A percentile compares a stretch with the other conserved stretches of the same genome.
Conservation (phyloP, 306 rosid species). For the Rubus parviflorus region DNA sequence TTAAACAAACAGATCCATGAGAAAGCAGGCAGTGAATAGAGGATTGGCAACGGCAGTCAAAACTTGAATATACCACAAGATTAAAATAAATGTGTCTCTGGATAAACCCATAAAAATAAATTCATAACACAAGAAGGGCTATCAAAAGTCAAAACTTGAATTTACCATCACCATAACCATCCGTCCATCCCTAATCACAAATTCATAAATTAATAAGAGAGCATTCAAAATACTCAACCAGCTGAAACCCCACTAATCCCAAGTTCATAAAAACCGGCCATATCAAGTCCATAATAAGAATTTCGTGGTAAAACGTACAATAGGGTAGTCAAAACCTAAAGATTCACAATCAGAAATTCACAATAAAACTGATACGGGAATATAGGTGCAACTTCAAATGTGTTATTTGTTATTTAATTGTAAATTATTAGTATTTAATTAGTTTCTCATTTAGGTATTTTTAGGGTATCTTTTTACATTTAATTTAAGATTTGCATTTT, state of each 20-base stretch:
- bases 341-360: too few species aligned
- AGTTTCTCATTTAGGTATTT: too few species aligned
- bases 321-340: too few species aligned
- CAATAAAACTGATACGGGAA: too few species aligned
- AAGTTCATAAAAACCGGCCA: neutral
- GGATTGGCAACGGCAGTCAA: neutral
- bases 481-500: too few species aligned
- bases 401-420: too few species aligned
- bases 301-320: neutral
- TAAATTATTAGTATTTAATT: too few species aligned
- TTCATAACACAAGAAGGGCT: neutral
- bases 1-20: constrained; percentile 1
- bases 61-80: too few species aligned
- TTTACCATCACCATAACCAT: neutral
- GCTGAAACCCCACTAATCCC: too few species aligned
- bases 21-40: neutral
- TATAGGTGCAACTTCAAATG: too few species aligned
- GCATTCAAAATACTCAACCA: neutral
- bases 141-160: too few species aligned
- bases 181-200: neutral
- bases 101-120: neutral
- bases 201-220: neutral
- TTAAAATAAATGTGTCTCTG: neutral
- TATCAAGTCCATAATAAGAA: neutral
- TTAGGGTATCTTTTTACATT: too few species aligned